Evolutionary conservation across 2,329 filamentous ascomycete genomes (phyloP).

Genomic region (Aspergillus sp.): DNA sequence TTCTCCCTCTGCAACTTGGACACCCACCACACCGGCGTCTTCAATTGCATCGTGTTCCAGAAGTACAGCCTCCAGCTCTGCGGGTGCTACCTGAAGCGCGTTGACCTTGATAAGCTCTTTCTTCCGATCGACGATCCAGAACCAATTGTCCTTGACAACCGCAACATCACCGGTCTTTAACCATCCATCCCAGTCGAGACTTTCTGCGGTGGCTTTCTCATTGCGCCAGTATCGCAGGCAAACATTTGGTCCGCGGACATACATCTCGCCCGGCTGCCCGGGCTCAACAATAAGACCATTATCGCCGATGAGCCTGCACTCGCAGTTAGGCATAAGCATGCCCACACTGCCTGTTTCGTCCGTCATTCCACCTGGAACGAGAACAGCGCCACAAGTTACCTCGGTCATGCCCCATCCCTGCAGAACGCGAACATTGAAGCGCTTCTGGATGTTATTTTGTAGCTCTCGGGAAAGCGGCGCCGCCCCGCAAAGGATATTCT

Average conservation of each 20-base stretch:
- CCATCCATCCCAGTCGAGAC: constrained; percentile 22
- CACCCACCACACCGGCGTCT: constrained; percentile 41
- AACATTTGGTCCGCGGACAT: constrained; percentile 27
- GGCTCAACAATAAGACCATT: constrained; percentile 48
- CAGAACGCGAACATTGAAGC: constrained; percentile 40
- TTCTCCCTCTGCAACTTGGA: constrained; percentile 37
- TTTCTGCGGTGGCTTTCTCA: constrained; percentile 40
- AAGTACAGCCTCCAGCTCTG: constrained; percentile 38
- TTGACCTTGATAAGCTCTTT: constrained; percentile 38
- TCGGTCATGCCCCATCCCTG: constrained; percentile 66
- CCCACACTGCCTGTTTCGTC: constrained; percentile 51
- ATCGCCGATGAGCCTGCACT: constrained; percentile 54
- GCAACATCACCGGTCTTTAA: constrained; percentile 34
- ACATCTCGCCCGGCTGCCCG: constrained; percentile 43
- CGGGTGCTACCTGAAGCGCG: constrained; percentile 34
- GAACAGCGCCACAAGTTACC: constrained; percentile 42
- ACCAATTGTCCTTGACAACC: constrained; percentile 7
- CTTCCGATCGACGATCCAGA: constrained; percentile 24
- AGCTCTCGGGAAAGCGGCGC: constrained; percentile 49
- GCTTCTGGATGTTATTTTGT: constrained; percentile 47
- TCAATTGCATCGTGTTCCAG: constrained; percentile 32
- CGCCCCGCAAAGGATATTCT: constrained; percentile 50
- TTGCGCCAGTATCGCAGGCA: constrained; percentile 38
- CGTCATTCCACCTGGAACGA: constrained; percentile 39
- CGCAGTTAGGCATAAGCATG: constrained; percentile 52